Conservation (phyloP, 352 stramenopile species). For the Phytophthora quininea region DNA sequence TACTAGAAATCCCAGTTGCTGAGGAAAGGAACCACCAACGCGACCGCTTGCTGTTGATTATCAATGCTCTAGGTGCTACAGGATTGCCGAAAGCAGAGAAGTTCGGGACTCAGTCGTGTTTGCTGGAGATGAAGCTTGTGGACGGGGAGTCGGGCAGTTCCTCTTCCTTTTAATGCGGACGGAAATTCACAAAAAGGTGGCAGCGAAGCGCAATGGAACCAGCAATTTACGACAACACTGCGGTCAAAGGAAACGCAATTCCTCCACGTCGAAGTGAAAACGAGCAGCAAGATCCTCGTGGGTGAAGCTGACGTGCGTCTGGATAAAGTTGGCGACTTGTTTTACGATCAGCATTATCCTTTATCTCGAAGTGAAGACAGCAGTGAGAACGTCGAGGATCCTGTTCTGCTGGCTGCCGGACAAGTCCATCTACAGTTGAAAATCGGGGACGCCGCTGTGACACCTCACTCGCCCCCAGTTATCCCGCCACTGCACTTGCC, state of each 20-base stretch:
- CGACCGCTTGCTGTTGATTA: conserved; percentile 43
- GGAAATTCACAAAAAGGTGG: conserved; percentile 80
- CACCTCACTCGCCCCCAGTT: conserved; percentile 5
- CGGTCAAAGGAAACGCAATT: conserved; percentile 57
- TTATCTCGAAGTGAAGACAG: conserved; percentile 41
- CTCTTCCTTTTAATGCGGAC: conserved; percentile 53
- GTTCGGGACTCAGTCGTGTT: conserved; percentile 79
- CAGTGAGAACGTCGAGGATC: conserved; percentile 13
- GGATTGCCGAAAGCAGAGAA: conserved; percentile 72
- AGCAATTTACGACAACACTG: conserved; percentile 69
- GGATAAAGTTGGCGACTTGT: conserved; percentile 41
- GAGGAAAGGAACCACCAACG: conserved; percentile 22
- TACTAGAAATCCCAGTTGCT: conserved; percentile 54
- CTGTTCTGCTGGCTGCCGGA: conserved; percentile 36
- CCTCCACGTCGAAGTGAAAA: conserved; percentile 65
- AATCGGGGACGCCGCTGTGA: conserved; percentile 44
- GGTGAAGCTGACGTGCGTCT: conserved; percentile 62
- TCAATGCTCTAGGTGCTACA: conserved; percentile 67
- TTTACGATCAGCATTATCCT: conserved; percentile 74
- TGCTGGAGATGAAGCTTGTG: conserved; percentile 63
- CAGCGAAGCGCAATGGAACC: conserved; percentile 84
- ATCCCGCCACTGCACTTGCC: conserved; percentile 41
- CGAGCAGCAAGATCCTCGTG: conserved; percentile 68
- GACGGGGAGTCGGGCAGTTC: conserved; percentile 16
- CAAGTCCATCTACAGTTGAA: conserved; percentile 77